Base-by-base conservation (phyloP, 495 filamentous ascomycete genomes). In the Aspergillus indologenus region DNA sequence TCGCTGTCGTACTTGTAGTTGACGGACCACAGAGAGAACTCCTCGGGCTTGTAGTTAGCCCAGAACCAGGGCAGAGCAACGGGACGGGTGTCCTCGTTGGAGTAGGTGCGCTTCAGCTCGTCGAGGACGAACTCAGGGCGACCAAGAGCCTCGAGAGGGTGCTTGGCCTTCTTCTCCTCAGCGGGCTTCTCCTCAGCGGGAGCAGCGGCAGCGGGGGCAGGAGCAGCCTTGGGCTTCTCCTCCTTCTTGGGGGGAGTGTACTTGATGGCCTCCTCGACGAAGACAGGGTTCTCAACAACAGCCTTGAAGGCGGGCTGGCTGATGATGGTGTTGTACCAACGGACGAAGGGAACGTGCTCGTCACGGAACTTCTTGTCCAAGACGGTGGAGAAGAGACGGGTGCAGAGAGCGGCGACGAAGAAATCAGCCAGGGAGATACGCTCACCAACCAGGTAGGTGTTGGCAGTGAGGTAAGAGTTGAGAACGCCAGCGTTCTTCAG, bases 1-100 rank as follows among this genome's bases (percentile, higher is more conserved):
- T 98, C 94, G 53, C 96, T 86, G 78, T 96, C 93, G 84, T 98
- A 98, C 83, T 96, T 96, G 85, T 96, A 99, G 74, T 89, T 86
- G 59, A 89, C 80, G 70, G 81, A 84, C 91, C 91, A 99, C 66
- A 99, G 76, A 42, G 91, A 95, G 84, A 94, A 98, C 78, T 98
- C 95, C 56, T 90, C 87, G 68, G 92, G 83, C 60, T 92, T 92
- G 77, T 83, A 85, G 70, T 96, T 87, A 81, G 96, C 85, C 92
- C 92, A 99, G 85, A 99, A 98, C 90, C 92, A 99, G 70, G 93
- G 92, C 64, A 98, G 76, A 64, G 92, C 90, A 45, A 79, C 86
- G 60, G 79, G 66, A 46, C 89, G 90, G 57, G 90, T 92, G 48
- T 98, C 93, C 63, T 88, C 81, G 85, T 99, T 99, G 68, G 95